A percentile compares a stretch with the other conserved stretches of the same genome.
Evolutionary conservation across 1,139 yeast species (phyloP).

Genomic region (Meyerozyma athensensis): DNA sequence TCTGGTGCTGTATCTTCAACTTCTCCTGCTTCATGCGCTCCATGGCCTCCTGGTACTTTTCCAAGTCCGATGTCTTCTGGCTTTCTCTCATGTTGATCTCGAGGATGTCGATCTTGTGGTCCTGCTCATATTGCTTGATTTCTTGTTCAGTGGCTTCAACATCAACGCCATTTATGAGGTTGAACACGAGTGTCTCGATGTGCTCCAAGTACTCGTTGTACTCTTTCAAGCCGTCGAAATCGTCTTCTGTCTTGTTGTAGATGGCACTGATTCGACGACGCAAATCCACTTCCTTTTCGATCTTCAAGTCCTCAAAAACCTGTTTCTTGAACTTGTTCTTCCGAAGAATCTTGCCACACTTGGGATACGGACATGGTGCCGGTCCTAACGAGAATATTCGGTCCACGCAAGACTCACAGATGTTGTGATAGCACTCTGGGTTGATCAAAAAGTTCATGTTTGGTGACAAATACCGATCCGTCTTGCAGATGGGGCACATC

Average conservation of each 20-base stretch:
- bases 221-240: conserved; percentile 54
- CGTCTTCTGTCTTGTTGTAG: conserved; percentile 77
- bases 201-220: conserved; percentile 79
- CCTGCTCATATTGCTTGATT: conserved; percentile 66
- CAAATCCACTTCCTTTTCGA: conserved; percentile 89
- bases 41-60: conserved; percentile 52
- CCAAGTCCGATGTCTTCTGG: conserved; percentile 64
- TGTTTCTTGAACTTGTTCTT: conserved; percentile 89
- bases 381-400: conserved; percentile 92
- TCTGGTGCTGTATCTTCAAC: conserved; percentile 59
- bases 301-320: conserved; percentile 81
- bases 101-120: conserved; percentile 69
- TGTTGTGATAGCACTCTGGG: conserved; percentile 96
- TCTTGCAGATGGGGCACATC: conserved; percentile 97
- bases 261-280: conserved; percentile 72
- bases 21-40: conserved; percentile 57
- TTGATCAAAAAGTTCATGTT: conserved; percentile 88
- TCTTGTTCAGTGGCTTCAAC: conserved; percentile 67
- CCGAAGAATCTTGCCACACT: conserved; percentile 81
- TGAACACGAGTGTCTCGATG: conserved; percentile 76
- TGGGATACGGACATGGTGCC: conserved; percentile 92
- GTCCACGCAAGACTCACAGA: conserved; percentile 95
- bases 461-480: conserved; percentile 90
- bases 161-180: conserved; percentile 66
- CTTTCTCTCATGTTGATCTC: conserved; percentile 60